phyloP scores from a whole-genome alignment of 2,329 filamentous ascomycete genomes.

The Penicillium brevicompactum region DNA sequence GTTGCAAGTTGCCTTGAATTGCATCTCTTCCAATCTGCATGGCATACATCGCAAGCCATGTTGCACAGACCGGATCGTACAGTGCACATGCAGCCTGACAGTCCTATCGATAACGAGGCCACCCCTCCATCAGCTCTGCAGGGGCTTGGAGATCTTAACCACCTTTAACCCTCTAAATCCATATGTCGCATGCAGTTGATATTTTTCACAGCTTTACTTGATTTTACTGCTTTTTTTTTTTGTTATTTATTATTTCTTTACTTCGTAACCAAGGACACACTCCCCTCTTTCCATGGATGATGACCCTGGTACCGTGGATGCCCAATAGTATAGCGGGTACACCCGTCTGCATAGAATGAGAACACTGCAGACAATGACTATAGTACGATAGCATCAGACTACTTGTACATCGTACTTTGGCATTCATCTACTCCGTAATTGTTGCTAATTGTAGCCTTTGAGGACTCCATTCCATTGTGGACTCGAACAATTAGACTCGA shows the following conservation, averaged over 20 bases:
- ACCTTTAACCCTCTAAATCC: neutral
- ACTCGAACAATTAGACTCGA: neutral
- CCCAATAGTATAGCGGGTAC: constrained; percentile 14
- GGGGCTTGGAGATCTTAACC: neutral
- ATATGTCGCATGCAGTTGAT: neutral
- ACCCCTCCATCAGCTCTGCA: constrained; percentile 30
- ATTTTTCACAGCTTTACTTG: neutral
- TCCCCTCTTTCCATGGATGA: constrained; percentile 11
- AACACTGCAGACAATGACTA: neutral
- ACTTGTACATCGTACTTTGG: neutral
- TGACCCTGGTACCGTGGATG: constrained; percentile 10
- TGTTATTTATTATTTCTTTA: constrained; percentile 12
- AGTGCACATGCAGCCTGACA: constrained; percentile 12
- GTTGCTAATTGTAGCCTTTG: neutral
- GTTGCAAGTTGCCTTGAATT: neutral
- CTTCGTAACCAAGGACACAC: constrained; percentile 32
- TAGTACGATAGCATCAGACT: neutral
- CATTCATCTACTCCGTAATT: neutral
- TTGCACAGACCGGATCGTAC: constrained; percentile 18
- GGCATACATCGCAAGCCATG: constrained; percentile 10
- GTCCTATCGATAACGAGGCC: constrained; percentile 35
- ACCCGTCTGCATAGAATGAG: constrained; percentile 17
- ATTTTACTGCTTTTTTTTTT: neutral
- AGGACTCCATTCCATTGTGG: neutral
- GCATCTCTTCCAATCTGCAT: neutral